These are phyloP conservation scores for Penicillium sp. DNA, from an alignment of 2,329 filamentous ascomycete species.

Conservation along the genomic window DNA sequence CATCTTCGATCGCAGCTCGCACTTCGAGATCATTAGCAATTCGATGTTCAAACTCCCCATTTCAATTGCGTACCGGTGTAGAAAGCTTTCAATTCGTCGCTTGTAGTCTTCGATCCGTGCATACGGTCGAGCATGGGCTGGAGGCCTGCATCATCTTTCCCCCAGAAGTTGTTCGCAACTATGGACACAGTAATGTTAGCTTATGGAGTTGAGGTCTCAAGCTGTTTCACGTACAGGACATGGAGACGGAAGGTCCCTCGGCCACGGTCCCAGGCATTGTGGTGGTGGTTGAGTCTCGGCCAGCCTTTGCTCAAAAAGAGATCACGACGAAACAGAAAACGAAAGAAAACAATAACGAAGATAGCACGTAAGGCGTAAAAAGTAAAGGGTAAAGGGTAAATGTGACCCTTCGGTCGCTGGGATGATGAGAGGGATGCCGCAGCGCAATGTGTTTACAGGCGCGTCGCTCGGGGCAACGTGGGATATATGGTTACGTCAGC, in stretches of 20 bases:
- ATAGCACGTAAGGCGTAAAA: slow-evolving; percentile 1
- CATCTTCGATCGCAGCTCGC: slow-evolving; percentile 91
- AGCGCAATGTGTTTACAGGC: slow-evolving; percentile 19
- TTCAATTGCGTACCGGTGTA: slow-evolving; percentile 68
- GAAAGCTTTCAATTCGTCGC: slow-evolving; percentile 89
- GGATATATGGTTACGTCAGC: slow-evolving; percentile 12
- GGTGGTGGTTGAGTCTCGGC: slow-evolving; percentile 31
- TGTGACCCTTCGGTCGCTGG: slow-evolving; percentile 22
- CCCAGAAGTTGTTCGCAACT: slow-evolving; percentile 99
- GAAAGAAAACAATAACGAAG: slow-evolving; percentile 9
- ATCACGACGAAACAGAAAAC: slow-evolving; percentile 7
- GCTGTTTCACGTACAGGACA: slow-evolving; percentile 58
- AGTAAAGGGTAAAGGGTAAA: slow-evolving; percentile 6
- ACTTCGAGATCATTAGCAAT: slow-evolving; percentile 49
- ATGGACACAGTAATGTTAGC: slow-evolving; percentile 2
- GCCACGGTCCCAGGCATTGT: slow-evolving; percentile 61
- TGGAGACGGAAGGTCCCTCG: slow-evolving; percentile 63
- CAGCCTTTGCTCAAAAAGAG: slow-evolving; percentile 35
- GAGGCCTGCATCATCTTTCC: slow-evolving; percentile 96
- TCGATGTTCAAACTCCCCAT: neutral
- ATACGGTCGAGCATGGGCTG: slow-evolving; percentile 88
- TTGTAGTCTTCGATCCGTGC: slow-evolving; percentile 89
- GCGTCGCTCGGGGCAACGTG: slow-evolving; percentile 27
- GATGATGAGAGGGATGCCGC: slow-evolving; percentile 19
- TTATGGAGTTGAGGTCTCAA: neutral